Base-by-base conservation (phyloP, 352 stramenopile species). In the Globisporangium cystogenes region DNA sequence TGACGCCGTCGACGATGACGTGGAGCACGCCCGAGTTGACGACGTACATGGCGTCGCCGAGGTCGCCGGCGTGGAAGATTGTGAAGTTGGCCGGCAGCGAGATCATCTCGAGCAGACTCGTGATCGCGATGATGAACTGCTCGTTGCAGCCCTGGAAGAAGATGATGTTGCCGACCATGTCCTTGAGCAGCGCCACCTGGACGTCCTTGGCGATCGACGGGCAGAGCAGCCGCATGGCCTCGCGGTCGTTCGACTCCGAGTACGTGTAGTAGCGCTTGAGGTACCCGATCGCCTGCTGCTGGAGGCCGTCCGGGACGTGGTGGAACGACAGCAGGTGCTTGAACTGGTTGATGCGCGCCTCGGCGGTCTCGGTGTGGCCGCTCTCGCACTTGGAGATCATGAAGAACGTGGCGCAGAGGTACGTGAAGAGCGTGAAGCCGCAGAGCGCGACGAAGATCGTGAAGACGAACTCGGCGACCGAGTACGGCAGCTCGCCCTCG, bases 161-260 rank as follows among this genome's bases (percentile, higher is more conserved):
- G 23, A 76, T 72, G 42, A 89, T 85, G 1, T 67, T 64, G 0
- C 59, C 68, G 4, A 91, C 74, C 44, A 72, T 87, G 20, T 67
- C 64, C 37, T 79, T 78, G 26, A 89, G 53, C 16, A 91, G 49
- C 46, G 82, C 72, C 21, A 89, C 77, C 51, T 89, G 80, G 27
- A 91, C 77, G 31, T 91, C 81, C 48, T 86, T 86, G 0, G 69
- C 70, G 45, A 91, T 87, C 0, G 81, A 91, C 4, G 81, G 77
- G 57, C 81, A 91, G 1, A 91, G 52, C 3, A 89, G 40, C 47
- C 82, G 76, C 7, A 82, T 67, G 0, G 81, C 76, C 53, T 78
- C 68, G 4, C 77, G 76, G 52, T 87, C 76, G 47, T 86, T 86
- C 16, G 71, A 80, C 40, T 91, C 81, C 1, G 72, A 68, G 27